Evolutionary conservation across 1,284 basidiomycete genomes (phyloP), one percentile per base, ranked within the genome.

Genomic region (Ceratobasidium sp.): DNA sequence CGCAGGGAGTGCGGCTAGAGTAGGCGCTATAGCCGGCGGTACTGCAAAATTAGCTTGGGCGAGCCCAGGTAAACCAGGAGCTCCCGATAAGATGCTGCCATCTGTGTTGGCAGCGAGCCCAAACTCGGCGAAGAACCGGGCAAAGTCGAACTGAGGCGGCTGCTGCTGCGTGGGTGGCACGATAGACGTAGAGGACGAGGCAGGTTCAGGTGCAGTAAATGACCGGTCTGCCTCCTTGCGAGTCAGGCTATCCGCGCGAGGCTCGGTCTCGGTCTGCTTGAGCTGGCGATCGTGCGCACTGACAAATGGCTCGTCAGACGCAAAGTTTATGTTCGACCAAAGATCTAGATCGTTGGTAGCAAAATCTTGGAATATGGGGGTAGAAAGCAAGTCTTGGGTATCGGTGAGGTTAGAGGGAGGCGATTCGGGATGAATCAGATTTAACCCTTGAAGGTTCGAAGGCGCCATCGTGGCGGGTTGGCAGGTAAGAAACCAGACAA

Each of bases 301-400:
- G 77, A 83, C 86, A 73, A 86, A 82, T 28, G 91, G 89, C 78
- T 94, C 93, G 83, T 95, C 93, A 0, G 90, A 91, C 78, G 94
- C 91, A 85, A 96, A 96, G 18, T 91, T 86, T 80, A 95, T 88
- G 84, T 93, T 93, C 10, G 94, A 93, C 95, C 95, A 96, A 69
- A 95, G 87, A 84, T 94, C 93, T 78, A 95, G 91, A 83, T 95
- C 93, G 67, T 55, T 69, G 2, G 93, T 92, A 23, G 89, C 89
- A 71, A 95, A 88, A 84, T 94, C 94, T 13, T 91, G 91, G 83
- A 91, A 92, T 39, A 77, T 70, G 2, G 90, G 86, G 26, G 89
- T 88, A 0, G 90, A 85, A 78, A 93, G 88, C 56, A 93, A 87
- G 80, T 93, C 91, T 82, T 89, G 89, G 78, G 86, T 82, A 83